A percentile compares a stretch with the other conserved stretches of the same genome.
phyloP scores from a whole-genome alignment of 331 rosid genomes.

The Phaseolus coccineus region DNA sequence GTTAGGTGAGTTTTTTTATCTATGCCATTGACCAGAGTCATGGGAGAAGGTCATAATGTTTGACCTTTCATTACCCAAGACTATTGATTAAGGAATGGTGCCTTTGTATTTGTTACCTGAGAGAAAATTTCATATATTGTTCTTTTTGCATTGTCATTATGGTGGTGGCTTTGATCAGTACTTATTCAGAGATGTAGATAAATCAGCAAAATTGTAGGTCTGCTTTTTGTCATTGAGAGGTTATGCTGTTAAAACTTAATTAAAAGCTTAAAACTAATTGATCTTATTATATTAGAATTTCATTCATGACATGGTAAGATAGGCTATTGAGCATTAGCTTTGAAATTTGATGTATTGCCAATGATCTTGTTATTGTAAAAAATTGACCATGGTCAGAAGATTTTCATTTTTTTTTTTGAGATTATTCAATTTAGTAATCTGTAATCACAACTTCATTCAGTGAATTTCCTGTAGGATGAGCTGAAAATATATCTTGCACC shows the following conservation, averaged over 20 bases:
- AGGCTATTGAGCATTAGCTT: background rate
- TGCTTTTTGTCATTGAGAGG: background rate
- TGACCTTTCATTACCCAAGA: background rate
- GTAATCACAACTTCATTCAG: conserved; percentile 28
- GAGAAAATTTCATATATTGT: background rate
- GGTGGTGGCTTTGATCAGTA: background rate
- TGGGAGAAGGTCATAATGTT: background rate
- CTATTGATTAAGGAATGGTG: background rate
- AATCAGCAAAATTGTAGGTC: background rate
- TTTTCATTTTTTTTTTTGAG: background rate
- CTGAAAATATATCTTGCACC: conserved; percentile 29
- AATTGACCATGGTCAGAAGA: background rate
- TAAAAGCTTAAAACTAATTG: background rate
- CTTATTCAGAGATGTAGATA: background rate
- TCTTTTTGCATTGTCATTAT: background rate
- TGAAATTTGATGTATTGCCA: conserved; percentile 1
- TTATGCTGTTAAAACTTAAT: background rate
- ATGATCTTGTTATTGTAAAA: background rate
- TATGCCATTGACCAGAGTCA: background rate
- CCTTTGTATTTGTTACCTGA: background rate
- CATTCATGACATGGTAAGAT: background rate
- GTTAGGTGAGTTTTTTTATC: background rate
- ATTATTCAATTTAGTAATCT: background rate
- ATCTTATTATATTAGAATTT: background rate
- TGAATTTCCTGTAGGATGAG: conserved; percentile 24